phyloP scores from a whole-genome alignment of 2,329 filamentous ascomycete species.

The Magnaporthiopsis incrustans region DNA sequence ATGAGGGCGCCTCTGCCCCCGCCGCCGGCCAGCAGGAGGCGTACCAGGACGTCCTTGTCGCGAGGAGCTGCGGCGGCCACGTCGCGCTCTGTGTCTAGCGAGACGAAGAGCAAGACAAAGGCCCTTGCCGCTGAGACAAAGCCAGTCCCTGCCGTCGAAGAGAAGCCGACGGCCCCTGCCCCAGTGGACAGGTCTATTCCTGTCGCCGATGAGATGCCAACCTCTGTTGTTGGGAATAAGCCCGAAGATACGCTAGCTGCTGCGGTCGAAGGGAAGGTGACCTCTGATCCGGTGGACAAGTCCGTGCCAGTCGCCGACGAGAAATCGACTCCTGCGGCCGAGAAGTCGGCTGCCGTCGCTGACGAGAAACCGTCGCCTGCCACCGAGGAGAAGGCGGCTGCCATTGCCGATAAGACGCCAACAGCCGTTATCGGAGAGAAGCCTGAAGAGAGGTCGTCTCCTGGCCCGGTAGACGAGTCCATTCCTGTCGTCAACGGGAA shows the following conservation, averaged over 20 bases:
- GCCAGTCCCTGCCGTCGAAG: not conserved
- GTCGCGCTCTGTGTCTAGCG: not conserved
- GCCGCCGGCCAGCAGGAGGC: conserved; percentile 18
- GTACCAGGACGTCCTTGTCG: conserved; percentile 7
- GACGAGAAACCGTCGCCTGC: not conserved
- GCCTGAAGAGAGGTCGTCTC: too few relatives aligned
- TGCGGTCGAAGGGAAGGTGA: not conserved
- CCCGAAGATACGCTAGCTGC: not conserved
- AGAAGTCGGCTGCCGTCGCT: not conserved
- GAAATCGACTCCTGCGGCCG: not conserved
- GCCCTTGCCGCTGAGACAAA: not conserved
- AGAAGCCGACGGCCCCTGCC: not conserved
- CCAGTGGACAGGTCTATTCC: not conserved
- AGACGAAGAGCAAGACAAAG: not conserved
- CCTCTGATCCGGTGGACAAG: not conserved
- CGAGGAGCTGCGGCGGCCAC: not conserved
- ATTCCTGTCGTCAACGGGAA: too few relatives aligned
- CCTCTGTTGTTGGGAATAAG: not conserved
- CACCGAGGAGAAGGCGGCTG: not conserved
- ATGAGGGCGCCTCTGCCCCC: conserved; percentile 25
- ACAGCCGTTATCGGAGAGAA: too few relatives aligned
- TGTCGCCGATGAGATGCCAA: not conserved
- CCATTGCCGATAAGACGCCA: too few relatives aligned
- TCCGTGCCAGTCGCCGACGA: not conserved
- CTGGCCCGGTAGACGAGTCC: too few relatives aligned